Evolutionary conservation across 1,284 basidiomycete genomes (phyloP).

Genomic region (Ceratobasidium papillatum): DNA sequence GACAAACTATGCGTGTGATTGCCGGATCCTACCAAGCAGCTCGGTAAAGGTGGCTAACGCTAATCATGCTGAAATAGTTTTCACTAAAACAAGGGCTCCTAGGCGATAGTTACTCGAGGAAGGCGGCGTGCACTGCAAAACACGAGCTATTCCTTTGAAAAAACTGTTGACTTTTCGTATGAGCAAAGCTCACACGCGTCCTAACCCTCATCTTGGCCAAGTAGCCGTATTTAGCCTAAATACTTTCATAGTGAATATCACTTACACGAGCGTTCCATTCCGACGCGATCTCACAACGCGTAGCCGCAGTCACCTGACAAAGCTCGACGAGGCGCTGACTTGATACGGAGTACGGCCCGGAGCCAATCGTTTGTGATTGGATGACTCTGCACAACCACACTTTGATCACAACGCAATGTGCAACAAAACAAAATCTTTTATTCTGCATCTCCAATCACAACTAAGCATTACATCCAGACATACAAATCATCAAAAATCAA

Average conservation of each 20-base stretch:
- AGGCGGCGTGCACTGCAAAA: neutral
- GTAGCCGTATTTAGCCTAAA: neutral
- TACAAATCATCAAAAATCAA: slow-evolving; percentile 5
- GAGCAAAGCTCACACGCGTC: neutral
- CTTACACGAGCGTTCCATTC: neutral
- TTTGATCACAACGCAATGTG: neutral
- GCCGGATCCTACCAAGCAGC: neutral
- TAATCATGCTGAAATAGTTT: neutral
- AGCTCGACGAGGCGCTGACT: neutral
- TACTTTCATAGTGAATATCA: neutral
- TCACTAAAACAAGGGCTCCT: neutral
- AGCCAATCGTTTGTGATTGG: neutral
- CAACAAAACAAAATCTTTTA: neutral
- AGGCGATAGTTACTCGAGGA: neutral
- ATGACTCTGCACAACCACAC: neutral
- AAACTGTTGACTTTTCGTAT: neutral
- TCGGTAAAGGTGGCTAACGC: neutral
- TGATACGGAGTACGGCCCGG: slow-evolving; percentile 10
- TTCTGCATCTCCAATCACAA: slow-evolving; percentile 19
- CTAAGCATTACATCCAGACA: slow-evolving; percentile 10
- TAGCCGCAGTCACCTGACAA: slow-evolving; percentile 20
- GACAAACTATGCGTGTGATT: neutral
- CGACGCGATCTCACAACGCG: neutral
- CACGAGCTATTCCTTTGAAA: neutral
- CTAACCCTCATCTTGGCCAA: neutral